Conservation (phyloP, 2,329 filamentous ascomycete genomes). For the Blastomyces gilchristii region DNA sequence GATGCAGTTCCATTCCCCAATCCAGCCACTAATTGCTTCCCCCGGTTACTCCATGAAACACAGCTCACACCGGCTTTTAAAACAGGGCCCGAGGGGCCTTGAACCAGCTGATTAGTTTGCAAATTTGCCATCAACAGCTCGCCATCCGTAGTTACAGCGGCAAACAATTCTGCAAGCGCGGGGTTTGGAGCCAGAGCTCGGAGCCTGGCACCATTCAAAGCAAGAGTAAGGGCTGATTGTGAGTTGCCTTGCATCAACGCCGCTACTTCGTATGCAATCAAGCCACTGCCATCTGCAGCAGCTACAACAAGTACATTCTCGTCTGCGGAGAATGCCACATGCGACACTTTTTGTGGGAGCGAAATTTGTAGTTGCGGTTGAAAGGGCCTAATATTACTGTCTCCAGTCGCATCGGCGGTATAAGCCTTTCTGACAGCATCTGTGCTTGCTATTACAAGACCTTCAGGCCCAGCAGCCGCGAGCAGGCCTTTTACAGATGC, state of each 20-base stretch:
- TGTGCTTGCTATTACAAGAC: conserved; percentile 64
- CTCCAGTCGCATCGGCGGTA: conserved; percentile 45
- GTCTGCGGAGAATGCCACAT: conserved; percentile 83
- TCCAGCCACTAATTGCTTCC: conserved; percentile 86
- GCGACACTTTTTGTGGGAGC: conserved; percentile 67
- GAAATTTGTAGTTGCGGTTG: conserved; percentile 62
- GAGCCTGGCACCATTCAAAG: conserved; percentile 63
- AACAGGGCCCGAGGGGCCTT: conserved; percentile 51
- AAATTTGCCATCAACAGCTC: conserved; percentile 78
- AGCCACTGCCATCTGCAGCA: conserved; percentile 66
- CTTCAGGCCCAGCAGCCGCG: conserved; percentile 76
- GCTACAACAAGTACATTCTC: conserved; percentile 76
- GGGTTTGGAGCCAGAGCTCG: conserved; percentile 74
- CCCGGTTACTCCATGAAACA: conserved; percentile 81
- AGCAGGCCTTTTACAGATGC: conserved; percentile 70
- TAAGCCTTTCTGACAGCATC: conserved; percentile 70
- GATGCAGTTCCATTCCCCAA: conserved; percentile 66
- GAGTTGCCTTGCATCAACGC: conserved; percentile 56
- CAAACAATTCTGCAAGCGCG: conserved; percentile 52
- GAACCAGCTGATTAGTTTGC: conserved; percentile 51
- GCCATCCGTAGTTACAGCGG: conserved; percentile 68
- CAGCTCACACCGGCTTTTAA: conserved; percentile 70
- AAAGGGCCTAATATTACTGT: conserved; percentile 59
- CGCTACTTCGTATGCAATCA: conserved; percentile 72
- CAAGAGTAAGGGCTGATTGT: conserved; percentile 61